Base-by-base conservation (phyloP, 805 yeast species). In the Dipodascopsis uninucleata region DNA sequence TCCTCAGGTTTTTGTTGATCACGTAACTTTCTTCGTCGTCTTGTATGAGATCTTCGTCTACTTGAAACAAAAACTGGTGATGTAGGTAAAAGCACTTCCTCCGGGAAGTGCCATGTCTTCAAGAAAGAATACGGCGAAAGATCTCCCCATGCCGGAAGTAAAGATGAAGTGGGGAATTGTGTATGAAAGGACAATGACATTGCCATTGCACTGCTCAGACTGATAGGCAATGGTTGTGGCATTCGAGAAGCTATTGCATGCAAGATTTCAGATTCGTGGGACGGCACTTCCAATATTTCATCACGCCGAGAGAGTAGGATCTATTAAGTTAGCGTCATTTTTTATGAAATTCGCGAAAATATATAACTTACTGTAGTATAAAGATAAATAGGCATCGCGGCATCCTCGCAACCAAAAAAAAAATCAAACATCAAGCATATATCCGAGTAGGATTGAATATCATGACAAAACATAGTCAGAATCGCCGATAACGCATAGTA, bases 381-480 rank as follows among this genome's bases (percentile, higher is more conserved):
- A 14, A 87, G 58, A 50, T 82, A 79, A 8, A 85, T 57, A 4
- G 77, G 73, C 12, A 74, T 65, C 2, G 71, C 57, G 43, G 84
- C 74, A 0, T 84, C 76, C 40, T 72, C 72, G 36, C 76, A 66
- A 16, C 81, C 70, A 29, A 88, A 65, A 5, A 82, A 68, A 43
- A 74, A 76, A 60, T 86, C 95, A 77, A 93, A 85, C 2, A 90
- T 63, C 3, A 71, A 63, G 44, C 77, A 69, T 5, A 85, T 64
- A 23, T 76, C 74, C 9, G 66, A 66, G 37, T 74, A 65, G 26
- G 71, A 69, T 34, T 69, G 65, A 16, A 76, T 52, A 48, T 86
- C 88, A 65, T 89, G 97, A 6, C 90, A 69, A 60, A 81, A 86
- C 36, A 85, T 56, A 1, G 97, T 87, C 28, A 90, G 69, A 1